Evolutionary conservation across 352 stramenopile species (phyloP).

Genomic region (Thalassiosira livingstoniorum): DNA sequence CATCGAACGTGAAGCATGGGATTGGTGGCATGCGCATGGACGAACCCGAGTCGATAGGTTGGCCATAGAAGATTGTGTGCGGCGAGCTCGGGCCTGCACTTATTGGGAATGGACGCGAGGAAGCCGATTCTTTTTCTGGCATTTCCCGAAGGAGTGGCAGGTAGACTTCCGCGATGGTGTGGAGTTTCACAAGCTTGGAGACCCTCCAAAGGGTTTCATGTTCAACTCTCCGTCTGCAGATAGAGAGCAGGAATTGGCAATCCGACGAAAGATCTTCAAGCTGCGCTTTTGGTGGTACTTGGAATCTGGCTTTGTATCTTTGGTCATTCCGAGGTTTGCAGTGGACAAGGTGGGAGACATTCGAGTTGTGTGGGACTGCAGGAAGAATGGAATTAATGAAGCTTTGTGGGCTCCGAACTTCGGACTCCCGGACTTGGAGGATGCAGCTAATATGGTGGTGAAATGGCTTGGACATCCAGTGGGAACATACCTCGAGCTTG

Average conservation of each 20-base stretch:
- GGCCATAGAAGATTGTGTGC: slow-evolving; percentile 25
- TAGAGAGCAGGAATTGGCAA: slow-evolving; percentile 3
- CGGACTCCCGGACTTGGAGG: neutral
- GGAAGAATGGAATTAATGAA: slow-evolving; percentile 16
- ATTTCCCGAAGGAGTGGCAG: slow-evolving; percentile 25
- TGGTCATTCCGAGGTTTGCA: slow-evolving; percentile 45
- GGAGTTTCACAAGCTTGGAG: neutral
- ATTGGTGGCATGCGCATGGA: neutral
- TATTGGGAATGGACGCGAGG: slow-evolving; percentile 59
- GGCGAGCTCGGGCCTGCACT: neutral
- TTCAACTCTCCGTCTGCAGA: neutral
- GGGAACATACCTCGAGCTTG: slow-evolving; percentile 1
- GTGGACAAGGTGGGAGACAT: slow-evolving; percentile 50
- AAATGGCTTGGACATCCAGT: slow-evolving; percentile 35
- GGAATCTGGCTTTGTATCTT: neutral
- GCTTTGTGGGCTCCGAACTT: slow-evolving; percentile 34
- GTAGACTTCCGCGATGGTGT: slow-evolving; percentile 30
- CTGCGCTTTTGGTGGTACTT: slow-evolving; percentile 37
- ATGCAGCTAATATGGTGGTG: slow-evolving; percentile 31
- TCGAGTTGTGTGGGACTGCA: slow-evolving; percentile 33
- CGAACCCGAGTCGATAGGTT: neutral
- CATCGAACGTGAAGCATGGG: neutral
- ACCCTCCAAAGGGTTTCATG: neutral
- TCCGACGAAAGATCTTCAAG: slow-evolving; percentile 37
- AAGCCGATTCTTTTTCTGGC: slow-evolving; percentile 47